Base-by-base conservation (phyloP, 192 early-diverging fungal genomes). In the Phlyctochytrium planicorne region DNA sequence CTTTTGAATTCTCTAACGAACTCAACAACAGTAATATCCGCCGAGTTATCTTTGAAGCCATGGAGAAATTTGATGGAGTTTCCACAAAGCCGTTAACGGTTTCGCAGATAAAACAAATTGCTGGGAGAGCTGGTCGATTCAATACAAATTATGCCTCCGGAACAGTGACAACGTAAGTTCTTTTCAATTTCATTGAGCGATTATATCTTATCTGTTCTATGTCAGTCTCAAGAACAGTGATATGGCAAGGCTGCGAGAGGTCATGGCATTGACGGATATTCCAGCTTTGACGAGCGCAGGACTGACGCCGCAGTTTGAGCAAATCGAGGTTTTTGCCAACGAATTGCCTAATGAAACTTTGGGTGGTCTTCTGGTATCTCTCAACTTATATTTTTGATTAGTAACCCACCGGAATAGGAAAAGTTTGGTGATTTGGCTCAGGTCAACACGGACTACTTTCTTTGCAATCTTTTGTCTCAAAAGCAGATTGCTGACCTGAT, bases 31-130 rank as follows among this genome's bases (percentile, higher is more conserved):
- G 88, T 27, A 92, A 93, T 53, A 97, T 98, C 65, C 86, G 89
- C 6, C 88, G 96, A 20, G 84, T 98, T 32, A 83, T 97, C 23
- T 96, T 98, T 72, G 87, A 88, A 47, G 71, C 82, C 0, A 59
- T 93, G 20, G 63, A 77, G 47, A 98, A 98, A 75, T 97, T 80
- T 50, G 84, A 98, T 75, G 94, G 96, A 33, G 65, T 70, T 12
- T 56, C 62, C 2, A 57, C 75, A 1, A 64, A 65, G 6, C 67
- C 68, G 1, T 75, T 98, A 30, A 82, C 82, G 32, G 68, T 91
- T 25, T 91, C 93, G 34, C 91, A 93, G 76, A 78, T 90, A 12
- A 94, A 95, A 71, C 95, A 98, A 75, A 98, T 98, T 72, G 94
- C 88, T 52, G 96, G 95, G 20, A 82, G 94, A 35, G 94, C 94